Evolutionary conservation across 2,329 filamentous ascomycete species (phyloP).

Genomic region (Beauveria asiatica): DNA sequence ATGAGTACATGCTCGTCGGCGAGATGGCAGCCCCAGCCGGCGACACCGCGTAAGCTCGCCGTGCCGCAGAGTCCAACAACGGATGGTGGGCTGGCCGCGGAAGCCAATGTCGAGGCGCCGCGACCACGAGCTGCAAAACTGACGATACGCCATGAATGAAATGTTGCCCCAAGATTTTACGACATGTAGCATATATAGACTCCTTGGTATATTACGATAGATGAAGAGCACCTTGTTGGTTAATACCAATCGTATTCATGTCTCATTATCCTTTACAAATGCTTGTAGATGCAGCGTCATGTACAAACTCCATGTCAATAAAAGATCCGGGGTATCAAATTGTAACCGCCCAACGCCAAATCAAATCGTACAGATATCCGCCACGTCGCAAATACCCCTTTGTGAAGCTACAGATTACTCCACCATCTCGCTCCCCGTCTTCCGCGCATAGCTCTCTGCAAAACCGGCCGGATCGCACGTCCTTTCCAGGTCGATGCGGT

Average conservation of each 20-base stretch:
- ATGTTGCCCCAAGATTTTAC: not conserved
- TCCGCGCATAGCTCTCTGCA: slow-evolving; percentile 54
- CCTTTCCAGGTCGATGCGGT: slow-evolving; percentile 54
- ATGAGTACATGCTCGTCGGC: slow-evolving; percentile 7
- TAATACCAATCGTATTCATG: not conserved
- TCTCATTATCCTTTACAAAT: not conserved
- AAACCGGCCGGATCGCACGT: slow-evolving; percentile 71
- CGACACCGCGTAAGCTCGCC: not conserved
- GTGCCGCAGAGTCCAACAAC: not conserved
- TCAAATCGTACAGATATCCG: not conserved
- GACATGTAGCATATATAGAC: not conserved
- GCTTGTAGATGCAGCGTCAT: not conserved
- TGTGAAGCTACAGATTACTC: slow-evolving; percentile 1
- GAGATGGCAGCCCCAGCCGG: not conserved
- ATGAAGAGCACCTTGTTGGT: not conserved
- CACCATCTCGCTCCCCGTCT: slow-evolving; percentile 23
- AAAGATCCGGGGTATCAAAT: not conserved
- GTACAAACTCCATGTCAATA: not conserved
- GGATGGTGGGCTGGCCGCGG: not conserved
- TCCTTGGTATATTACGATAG: not conserved
- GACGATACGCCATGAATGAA: slow-evolving; percentile 9
- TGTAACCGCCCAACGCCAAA: not conserved
- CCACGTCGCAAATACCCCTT: not conserved
- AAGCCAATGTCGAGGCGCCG: not conserved
- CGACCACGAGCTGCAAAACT: not conserved